phyloP scores from a whole-genome alignment of 148 eudicot species.

The Nepenthes mirabilis region DNA sequence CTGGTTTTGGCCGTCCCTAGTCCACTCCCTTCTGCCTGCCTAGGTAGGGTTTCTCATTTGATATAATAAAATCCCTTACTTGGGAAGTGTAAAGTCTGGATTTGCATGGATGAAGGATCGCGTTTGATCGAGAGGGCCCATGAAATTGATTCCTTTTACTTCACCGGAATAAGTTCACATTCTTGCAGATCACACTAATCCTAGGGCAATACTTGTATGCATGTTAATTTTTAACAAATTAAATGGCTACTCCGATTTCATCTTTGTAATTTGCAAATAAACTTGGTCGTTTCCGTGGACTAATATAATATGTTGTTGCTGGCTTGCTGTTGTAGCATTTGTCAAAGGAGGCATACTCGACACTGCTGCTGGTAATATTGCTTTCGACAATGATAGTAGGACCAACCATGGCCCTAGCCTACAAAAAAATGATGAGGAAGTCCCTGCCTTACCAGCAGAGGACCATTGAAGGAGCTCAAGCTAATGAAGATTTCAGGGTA shows the following conservation, averaged over 20 bases:
- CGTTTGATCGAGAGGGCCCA: too few species aligned
- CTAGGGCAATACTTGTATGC: too few species aligned
- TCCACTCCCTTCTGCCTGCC: too few species aligned
- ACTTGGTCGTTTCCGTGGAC: not conserved
- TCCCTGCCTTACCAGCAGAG: constrained; percentile 22
- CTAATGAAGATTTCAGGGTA: constrained; percentile 28
- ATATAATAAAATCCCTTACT: too few species aligned
- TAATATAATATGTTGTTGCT: not conserved
- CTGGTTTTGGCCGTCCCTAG: too few species aligned
- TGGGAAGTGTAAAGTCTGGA: too few species aligned
- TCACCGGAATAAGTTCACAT: too few species aligned
- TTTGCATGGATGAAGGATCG: too few species aligned
- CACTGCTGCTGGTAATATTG: not conserved
- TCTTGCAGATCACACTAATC: too few species aligned
- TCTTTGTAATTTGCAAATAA: not conserved
- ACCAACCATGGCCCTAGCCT: constrained; percentile 19
- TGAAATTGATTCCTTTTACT: too few species aligned
- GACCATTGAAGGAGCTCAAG: constrained; percentile 22
- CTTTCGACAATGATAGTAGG: constrained; percentile 33
- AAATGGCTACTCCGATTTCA: not conserved
- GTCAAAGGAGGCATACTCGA: not conserved
- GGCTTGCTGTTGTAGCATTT: not conserved
- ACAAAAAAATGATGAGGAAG: constrained; percentile 4
- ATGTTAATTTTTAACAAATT: too few species aligned
- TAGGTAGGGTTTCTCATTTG: too few species aligned